Conservation (phyloP, 139 green algal species). For the Closterium sp. region DNA sequence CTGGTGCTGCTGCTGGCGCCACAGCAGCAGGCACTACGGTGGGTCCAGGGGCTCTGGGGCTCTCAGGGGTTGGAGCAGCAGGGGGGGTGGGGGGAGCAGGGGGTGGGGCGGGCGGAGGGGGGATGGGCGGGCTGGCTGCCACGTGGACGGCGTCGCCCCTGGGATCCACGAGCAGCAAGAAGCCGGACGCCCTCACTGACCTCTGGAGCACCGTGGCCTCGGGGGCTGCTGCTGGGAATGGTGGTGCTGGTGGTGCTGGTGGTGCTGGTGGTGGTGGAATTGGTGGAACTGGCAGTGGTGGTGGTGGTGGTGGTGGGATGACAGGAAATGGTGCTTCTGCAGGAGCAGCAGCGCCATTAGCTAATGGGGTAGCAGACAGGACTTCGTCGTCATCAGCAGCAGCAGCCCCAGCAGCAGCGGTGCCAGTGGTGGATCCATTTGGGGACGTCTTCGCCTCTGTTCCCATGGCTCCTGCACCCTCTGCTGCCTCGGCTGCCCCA, state of each 20-base stretch:
- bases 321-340: not conserved
- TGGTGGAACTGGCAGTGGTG: not conserved
- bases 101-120: not conserved
- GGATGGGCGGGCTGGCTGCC: not conserved
- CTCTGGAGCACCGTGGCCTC: not conserved
- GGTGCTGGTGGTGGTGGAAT: too few species aligned
- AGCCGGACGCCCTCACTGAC: not conserved
- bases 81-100: too few species aligned
- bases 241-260: not conserved
- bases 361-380: not conserved
- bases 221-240: not conserved
- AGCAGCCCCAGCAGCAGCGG: not conserved
- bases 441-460: not conserved
- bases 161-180: not conserved
- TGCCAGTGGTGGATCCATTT: not conserved
- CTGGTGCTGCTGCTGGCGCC: not conserved
- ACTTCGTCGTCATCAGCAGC: not conserved
- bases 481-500: not conserved
- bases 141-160: not conserved
- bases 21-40: not conserved
- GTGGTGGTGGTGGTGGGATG: too few species aligned
- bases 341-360: not conserved
- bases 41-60: not conserved
- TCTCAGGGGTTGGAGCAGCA: not conserved
- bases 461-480: not conserved